Conservation (phyloP, 306 rosid species). For the Glycine soja region DNA sequence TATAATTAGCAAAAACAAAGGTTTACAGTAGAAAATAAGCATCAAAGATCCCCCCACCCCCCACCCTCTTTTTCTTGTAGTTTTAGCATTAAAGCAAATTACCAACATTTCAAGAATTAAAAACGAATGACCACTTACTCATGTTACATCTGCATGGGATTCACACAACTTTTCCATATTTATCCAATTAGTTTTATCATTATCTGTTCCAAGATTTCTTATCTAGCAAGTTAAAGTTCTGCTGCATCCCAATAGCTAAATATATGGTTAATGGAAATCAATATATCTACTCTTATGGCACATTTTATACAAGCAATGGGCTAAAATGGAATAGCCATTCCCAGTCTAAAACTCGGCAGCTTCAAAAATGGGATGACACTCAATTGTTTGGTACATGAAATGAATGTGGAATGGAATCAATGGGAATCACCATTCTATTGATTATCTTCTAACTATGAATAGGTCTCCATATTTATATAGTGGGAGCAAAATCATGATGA, state of each 20-base stretch:
- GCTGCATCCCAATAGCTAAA: constrained; percentile 28
- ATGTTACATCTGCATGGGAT: constrained; percentile 12
- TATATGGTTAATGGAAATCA: constrained; percentile 27
- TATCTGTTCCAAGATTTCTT: not conserved
- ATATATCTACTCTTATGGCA: not conserved
- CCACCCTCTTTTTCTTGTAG: constrained; percentile 1
- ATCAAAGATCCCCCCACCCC: not conserved
- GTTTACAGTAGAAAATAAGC: not conserved
- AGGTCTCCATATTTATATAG: not conserved
- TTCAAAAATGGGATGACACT: constrained; percentile 12
- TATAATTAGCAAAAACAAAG: not conserved
- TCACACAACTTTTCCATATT: not conserved
- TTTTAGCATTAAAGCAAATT: constrained; percentile 22
- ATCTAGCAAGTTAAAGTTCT: constrained; percentile 27
- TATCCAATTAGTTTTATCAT: constrained; percentile 7
- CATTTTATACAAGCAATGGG: constrained; percentile 8
- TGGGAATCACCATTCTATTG: constrained; percentile 16
- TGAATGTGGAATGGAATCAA: constrained; percentile 17
- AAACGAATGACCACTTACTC: constrained; percentile 8
- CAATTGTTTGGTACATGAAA: constrained; percentile 20
- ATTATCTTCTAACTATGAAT: constrained; percentile 38
- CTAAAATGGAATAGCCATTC: constrained; percentile 14
- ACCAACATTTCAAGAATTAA: constrained; percentile 17
- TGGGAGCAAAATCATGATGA: constrained; percentile 8
- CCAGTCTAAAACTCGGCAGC: constrained; percentile 11